Evolutionary conservation across 768 basidiomycete species (phyloP).

Genomic region (Naganishia vaughanmartiniae): DNA sequence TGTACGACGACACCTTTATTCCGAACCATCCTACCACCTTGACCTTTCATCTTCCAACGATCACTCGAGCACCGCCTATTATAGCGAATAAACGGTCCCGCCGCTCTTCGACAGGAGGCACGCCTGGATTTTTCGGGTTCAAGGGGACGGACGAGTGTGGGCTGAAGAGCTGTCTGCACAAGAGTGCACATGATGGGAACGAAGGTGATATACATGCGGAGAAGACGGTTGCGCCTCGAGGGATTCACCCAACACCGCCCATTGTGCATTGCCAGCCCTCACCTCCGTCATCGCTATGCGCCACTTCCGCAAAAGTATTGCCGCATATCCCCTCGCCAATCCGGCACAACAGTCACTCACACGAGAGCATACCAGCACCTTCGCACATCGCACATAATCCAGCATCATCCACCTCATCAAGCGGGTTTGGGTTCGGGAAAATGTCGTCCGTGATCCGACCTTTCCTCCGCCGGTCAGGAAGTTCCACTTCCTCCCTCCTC

Average conservation of each 20-base stretch:
- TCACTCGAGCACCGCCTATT: conserved; percentile 9
- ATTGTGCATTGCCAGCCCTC: conserved; percentile 5
- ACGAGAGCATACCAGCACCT: background rate
- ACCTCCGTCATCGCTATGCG: background rate
- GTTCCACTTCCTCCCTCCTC: background rate
- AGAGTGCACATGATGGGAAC: conserved; percentile 2
- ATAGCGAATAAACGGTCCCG: background rate
- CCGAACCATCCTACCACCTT: conserved; percentile 8
- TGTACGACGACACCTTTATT: conserved; percentile 19
- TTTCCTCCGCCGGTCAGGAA: conserved; percentile 6
- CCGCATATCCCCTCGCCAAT: conserved; percentile 1
- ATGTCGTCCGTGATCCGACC: conserved; percentile 12
- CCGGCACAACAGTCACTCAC: background rate
- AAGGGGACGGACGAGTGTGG: conserved; percentile 11
- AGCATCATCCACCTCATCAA: background rate
- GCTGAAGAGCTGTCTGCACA: conserved; percentile 17
- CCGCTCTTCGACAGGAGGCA: conserved; percentile 11
- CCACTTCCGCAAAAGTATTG: background rate
- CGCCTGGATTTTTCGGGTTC: conserved; percentile 8
- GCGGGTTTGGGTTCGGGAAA: conserved; percentile 12
- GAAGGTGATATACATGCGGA: background rate
- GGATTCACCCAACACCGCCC: background rate
- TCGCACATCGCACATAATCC: background rate
- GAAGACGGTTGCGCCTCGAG: background rate
- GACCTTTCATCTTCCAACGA: conserved; percentile 4